A percentile compares a stretch with the other conserved stretches of the same genome.
Evolutionary conservation across 345 rosid species (phyloP).

Genomic region (Conringia planisiliqua): DNA sequence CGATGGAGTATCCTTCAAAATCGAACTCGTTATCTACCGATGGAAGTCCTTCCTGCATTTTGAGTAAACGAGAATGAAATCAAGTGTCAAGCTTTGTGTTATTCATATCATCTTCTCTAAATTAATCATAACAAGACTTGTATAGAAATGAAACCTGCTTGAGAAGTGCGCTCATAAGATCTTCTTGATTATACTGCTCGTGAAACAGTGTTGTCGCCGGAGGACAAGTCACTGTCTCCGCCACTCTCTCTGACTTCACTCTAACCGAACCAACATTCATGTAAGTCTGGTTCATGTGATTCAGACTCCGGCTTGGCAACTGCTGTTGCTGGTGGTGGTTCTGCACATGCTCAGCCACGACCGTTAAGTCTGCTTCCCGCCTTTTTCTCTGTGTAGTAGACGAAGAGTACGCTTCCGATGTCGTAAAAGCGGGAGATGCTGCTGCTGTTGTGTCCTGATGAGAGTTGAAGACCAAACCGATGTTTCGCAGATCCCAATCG

Average conservation of each 20-base stretch:
- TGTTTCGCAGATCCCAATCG: conserved; percentile 69
- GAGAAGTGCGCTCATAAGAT: conserved; percentile 84
- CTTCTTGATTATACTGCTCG: conserved; percentile 71
- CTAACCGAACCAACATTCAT: conserved; percentile 38
- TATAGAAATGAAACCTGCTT: conserved; percentile 51
- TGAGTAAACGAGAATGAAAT: background rate
- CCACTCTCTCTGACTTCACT: conserved; percentile 61
- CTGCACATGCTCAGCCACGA: background rate
- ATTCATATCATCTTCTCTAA: background rate
- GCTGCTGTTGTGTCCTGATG: conserved; percentile 44
- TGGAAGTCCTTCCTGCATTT: conserved; percentile 63
- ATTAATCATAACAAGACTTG: background rate
- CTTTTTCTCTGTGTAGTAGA: conserved; percentile 35
- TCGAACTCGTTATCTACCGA: conserved; percentile 66
- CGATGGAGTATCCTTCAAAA: conserved; percentile 72
- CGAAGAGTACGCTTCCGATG: conserved; percentile 54
- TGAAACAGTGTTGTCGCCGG: conserved; percentile 39
- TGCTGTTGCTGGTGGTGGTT: conserved; percentile 4
- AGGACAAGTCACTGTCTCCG: conserved; percentile 41
- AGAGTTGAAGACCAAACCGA: conserved; percentile 49
- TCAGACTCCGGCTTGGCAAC: background rate
- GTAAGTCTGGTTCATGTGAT: conserved; percentile 23
- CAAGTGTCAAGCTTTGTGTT: background rate
- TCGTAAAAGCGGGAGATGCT: conserved; percentile 33
- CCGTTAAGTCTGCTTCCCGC: conserved; percentile 37